These are phyloP conservation scores for Fusarium drepaniforme DNA, from an alignment of 2,329 filamentous ascomycete species.

Conservation along the genomic window DNA sequence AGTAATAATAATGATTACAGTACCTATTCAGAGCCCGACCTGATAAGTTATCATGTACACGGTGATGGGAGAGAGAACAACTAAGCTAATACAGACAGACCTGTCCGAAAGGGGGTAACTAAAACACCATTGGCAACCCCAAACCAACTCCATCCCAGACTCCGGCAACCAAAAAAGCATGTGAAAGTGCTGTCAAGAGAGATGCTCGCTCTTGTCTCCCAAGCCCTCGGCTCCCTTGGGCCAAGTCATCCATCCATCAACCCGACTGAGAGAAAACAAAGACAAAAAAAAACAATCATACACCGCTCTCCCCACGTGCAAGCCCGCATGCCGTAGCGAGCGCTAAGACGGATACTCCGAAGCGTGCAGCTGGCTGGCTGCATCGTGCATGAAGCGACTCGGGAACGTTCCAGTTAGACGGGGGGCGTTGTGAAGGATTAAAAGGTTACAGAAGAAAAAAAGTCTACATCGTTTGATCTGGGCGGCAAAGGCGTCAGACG, in stretches of 20 bases:
- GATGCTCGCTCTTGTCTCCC: not conserved
- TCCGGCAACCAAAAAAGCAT: not conserved
- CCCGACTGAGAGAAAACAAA: not conserved
- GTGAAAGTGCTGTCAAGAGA: not conserved
- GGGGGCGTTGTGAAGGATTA: conserved; percentile 2
- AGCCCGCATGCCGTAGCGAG: conserved; percentile 5
- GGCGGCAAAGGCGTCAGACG: conserved; percentile 2
- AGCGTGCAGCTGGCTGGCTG: conserved; percentile 3
- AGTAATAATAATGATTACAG: not conserved
- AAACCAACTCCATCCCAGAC: not conserved
- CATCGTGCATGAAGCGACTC: conserved; percentile 5
- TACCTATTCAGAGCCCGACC: not conserved
- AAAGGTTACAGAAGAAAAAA: not conserved
- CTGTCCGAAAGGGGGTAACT: not conserved
- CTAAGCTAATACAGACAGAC: not conserved
- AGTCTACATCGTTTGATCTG: conserved; percentile 3
- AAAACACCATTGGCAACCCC: not conserved
- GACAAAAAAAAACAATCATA: not conserved
- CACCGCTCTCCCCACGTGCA: conserved; percentile 19
- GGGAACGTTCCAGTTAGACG: conserved; percentile 5
- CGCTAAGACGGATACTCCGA: not conserved
- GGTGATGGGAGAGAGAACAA: not conserved
- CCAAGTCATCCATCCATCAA: not conserved
- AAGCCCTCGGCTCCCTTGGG: not conserved
- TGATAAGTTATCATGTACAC: not conserved